Base-by-base conservation (phyloP, 805 yeast species). In the Pichia membranifaciens region DNA sequence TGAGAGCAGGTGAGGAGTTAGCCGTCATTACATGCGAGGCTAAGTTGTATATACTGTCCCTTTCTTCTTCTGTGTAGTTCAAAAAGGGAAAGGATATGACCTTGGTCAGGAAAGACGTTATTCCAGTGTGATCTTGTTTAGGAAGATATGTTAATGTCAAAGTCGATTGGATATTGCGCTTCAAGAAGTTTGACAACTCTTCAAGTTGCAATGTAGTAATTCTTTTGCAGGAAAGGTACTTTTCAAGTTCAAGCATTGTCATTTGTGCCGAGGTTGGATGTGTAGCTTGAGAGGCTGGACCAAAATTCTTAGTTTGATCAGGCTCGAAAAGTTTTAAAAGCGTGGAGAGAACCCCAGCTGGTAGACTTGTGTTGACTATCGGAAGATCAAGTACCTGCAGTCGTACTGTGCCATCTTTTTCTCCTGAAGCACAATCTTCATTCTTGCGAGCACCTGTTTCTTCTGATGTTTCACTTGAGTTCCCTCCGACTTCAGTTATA, bases 1-100 rank as follows among this genome's bases (percentile, higher is more conserved):
- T 81, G 0, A 96, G 93, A 0, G 90, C 79, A 39, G 95, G 69
- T 3, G 97, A 96, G 55, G 95, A 84, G 50, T 81, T 80, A 53
- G 87, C 93, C 0, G 95, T 77, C 22, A 91, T 72, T 38, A 96
- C 63, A 20, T 71, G 56, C 16, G 95, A 75, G 0, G 93, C 81
- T 44, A 72, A 63, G 28, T 76, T 72, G 51, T 78, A 64, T 12
- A 90, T 69, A 3, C 52, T 51, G 12, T 70, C 73, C 35, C 61
- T 64, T 6, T 58, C 58, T 0, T 63, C 69, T 1, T 61, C 67
- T 1, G 54, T 43, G 1, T 77, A 55, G 81, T 85, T 76, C 0
- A 56, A 51, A 42, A 86, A 60, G 1, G 74, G 68, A 2, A 71
- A 69, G 0, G 87, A 61, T 20, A 79, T 62, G 15, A 79, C 57